phyloP scores from a whole-genome alignment of 108 stramenopile genomes.

The Parietichytrium sp. region DNA sequence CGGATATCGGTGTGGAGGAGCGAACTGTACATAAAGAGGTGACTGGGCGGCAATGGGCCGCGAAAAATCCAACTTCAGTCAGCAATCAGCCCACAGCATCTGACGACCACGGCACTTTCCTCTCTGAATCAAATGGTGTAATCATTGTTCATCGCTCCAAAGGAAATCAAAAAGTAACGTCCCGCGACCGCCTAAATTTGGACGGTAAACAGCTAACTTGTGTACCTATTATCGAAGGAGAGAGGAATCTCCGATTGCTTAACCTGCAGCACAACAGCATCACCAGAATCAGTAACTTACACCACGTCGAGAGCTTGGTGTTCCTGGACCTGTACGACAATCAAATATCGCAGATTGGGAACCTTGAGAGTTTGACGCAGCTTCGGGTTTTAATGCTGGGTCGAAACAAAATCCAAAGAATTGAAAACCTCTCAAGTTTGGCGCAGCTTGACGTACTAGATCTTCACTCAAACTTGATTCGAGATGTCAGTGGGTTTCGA shows the following conservation, averaged over 20 bases:
- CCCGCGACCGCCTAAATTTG: constrained; percentile 53
- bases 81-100: too few relatives aligned
- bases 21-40: too few relatives aligned
- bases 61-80: too few relatives aligned
- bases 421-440: constrained; percentile 48
- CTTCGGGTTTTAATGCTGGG: constrained; percentile 61
- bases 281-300: constrained; percentile 42
- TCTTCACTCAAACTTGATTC: constrained; percentile 56
- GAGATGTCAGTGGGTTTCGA: constrained; percentile 48
- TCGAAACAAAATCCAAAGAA: constrained; percentile 52
- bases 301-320: constrained; percentile 52
- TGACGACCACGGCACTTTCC: too few relatives aligned
- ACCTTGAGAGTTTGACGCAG: constrained; percentile 43
- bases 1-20: too few relatives aligned
- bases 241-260: constrained; percentile 52
- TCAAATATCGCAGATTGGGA: constrained; percentile 42
- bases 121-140: too few relatives aligned
- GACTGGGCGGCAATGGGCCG: too few relatives aligned
- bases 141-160: too few relatives aligned
- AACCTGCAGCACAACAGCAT: constrained; percentile 64
- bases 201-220: constrained; percentile 51
- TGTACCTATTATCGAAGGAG: constrained; percentile 55
- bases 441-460: constrained; percentile 60
- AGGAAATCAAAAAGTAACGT: too few relatives aligned
- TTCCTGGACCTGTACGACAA: constrained; percentile 64